Evolutionary conservation across 257 asterid species (phyloP).

Genomic region (Fraxinus quadrangulata): DNA sequence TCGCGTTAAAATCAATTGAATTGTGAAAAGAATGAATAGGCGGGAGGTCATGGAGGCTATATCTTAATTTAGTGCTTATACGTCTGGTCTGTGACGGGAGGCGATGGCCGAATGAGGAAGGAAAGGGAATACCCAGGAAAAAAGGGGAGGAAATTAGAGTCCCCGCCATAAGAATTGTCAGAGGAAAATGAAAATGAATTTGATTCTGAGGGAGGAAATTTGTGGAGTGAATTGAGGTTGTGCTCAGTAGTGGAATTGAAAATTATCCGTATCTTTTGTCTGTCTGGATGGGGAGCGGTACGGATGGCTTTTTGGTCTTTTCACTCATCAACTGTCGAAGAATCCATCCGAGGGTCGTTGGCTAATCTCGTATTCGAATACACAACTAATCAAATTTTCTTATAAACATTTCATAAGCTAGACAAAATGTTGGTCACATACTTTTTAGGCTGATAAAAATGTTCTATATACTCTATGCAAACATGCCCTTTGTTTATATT

Average conservation of each 20-base stretch:
- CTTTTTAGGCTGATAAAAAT: no score
- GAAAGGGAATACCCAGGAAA: conserved; percentile 62
- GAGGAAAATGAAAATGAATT: background rate
- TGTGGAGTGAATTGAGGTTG: background rate
- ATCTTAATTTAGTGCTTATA: conserved; percentile 54
- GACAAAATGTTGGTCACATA: no score
- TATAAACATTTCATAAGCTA: no score
- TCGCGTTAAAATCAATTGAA: conserved; percentile 49
- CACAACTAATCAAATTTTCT: no score
- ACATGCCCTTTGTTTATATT: no score
- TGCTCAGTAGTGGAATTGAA: background rate
- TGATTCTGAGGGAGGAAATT: background rate
- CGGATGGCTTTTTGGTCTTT: no score
- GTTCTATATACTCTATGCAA: no score
- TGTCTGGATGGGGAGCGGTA: no score
- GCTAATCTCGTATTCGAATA: no score
- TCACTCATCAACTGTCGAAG: no score
- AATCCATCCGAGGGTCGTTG: no score
- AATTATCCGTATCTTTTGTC: background rate
- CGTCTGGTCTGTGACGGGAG: conserved; percentile 41
- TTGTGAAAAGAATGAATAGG: conserved; percentile 31
- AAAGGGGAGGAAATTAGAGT: conserved; percentile 76
- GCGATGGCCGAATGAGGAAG: conserved; percentile 55
- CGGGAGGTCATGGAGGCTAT: conserved; percentile 79
- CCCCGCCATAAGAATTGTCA: conserved; percentile 69